phyloP scores from a whole-genome alignment of 495 filamentous ascomycete genomes.

The Hypoxylon perforatum region DNA sequence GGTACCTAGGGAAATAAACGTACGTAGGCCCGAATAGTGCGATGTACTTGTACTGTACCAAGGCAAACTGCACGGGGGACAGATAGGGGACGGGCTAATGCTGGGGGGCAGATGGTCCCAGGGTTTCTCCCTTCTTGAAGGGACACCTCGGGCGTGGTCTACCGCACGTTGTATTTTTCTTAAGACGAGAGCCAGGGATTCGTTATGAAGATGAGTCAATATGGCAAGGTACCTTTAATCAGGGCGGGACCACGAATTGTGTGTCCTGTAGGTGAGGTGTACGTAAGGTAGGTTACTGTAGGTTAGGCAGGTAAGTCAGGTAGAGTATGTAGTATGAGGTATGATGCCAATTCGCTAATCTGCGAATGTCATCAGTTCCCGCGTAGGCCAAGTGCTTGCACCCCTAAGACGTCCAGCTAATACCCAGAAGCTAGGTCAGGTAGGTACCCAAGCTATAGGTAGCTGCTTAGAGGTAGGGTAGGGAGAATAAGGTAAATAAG shows the following conservation, averaged over 20 bases:
- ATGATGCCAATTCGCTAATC: slow-evolving; percentile 33
- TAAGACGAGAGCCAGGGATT: slow-evolving; percentile 26
- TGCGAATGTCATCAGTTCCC: slow-evolving; percentile 33
- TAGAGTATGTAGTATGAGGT: neutral
- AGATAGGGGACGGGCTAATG: slow-evolving; percentile 32
- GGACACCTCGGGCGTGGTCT: slow-evolving; percentile 18
- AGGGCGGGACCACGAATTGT: slow-evolving; percentile 32
- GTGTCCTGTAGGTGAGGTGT: slow-evolving; percentile 6
- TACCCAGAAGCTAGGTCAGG: neutral
- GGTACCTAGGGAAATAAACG: slow-evolving; percentile 14
- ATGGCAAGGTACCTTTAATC: slow-evolving; percentile 29
- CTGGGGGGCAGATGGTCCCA: slow-evolving; percentile 13
- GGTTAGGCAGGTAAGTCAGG: slow-evolving; percentile 1
- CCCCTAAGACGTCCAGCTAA: slow-evolving; percentile 2
- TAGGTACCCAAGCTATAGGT: neutral
- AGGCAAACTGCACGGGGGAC: slow-evolving; percentile 11
- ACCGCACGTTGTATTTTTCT: slow-evolving; percentile 29
- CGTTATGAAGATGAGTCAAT: slow-evolving; percentile 35
- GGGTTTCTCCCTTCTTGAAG: slow-evolving; percentile 26
- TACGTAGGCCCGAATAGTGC: slow-evolving; percentile 37
- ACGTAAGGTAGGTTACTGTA: neutral
- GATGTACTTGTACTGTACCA: slow-evolving; percentile 30
- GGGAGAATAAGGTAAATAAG: neutral
- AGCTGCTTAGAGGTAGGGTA: too few relatives aligned
- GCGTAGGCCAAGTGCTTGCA: slow-evolving; percentile 28